These are phyloP conservation scores for Thalassiosira mediterranea DNA, from an alignment of 352 stramenopile genomes.

Conservation along the genomic window DNA sequence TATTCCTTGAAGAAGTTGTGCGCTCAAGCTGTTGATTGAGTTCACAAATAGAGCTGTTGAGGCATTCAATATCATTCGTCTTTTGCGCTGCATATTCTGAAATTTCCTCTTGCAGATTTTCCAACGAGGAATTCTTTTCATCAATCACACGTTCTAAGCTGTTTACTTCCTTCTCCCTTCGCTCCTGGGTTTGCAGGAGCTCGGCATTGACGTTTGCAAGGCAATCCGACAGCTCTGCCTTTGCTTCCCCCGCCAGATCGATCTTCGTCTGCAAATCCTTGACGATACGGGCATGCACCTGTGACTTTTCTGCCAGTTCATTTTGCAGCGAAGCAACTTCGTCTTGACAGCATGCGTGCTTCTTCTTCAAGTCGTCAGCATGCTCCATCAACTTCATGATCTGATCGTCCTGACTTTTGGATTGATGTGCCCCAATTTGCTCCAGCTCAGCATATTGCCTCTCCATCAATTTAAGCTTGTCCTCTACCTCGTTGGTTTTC, in stretches of 20 bases:
- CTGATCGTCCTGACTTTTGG: slow-evolving; percentile 40
- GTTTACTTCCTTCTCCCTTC: slow-evolving; percentile 27
- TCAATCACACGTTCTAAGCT: slow-evolving; percentile 28
- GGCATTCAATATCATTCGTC: slow-evolving; percentile 17
- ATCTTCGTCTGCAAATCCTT: slow-evolving; percentile 30
- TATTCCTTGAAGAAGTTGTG: slow-evolving; percentile 4
- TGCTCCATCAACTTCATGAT: slow-evolving; percentile 47
- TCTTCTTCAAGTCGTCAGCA: slow-evolving; percentile 40
- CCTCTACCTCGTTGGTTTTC: slow-evolving; percentile 35
- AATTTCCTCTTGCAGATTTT: slow-evolving; percentile 19
- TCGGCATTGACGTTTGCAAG: slow-evolving; percentile 31
- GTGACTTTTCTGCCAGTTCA: slow-evolving; percentile 24
- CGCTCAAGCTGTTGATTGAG: slow-evolving; percentile 31
- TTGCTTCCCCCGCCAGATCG: slow-evolving; percentile 25
- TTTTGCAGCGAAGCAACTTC: slow-evolving; percentile 27
- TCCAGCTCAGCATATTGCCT: slow-evolving; percentile 25
- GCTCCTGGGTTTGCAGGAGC: slow-evolving; percentile 19
- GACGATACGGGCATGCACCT: slow-evolving; percentile 8
- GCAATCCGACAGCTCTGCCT: slow-evolving; percentile 13
- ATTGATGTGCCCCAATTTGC: slow-evolving; percentile 27
- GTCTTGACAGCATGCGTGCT: slow-evolving; percentile 30
- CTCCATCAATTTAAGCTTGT: slow-evolving; percentile 36
- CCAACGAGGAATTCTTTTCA: slow-evolving; percentile 35
- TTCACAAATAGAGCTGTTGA: slow-evolving; percentile 29
- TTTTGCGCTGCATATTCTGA: slow-evolving; percentile 10